phyloP scores from a whole-genome alignment of 805 yeast species.

The Metschnikowia matae region DNA sequence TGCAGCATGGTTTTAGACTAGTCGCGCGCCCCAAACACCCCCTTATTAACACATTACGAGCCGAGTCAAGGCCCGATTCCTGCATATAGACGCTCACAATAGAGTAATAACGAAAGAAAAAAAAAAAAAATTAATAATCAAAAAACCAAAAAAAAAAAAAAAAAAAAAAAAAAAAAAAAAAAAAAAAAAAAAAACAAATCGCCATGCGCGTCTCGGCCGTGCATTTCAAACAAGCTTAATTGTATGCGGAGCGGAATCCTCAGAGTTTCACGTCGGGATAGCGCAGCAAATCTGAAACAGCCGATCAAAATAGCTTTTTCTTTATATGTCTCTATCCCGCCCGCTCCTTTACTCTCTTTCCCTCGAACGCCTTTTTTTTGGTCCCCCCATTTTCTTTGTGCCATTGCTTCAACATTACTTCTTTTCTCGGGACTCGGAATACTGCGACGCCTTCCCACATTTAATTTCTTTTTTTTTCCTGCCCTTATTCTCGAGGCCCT shows the following conservation, averaged over 20 bases:
- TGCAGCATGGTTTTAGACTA: too few relatives aligned
- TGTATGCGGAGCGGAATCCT: constrained; percentile 4
- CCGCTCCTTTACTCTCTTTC: background rate
- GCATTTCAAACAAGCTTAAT: constrained; percentile 1
- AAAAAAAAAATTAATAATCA: background rate
- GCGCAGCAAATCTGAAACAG: constrained; percentile 3
- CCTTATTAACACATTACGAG: too few relatives aligned
- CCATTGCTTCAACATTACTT: background rate
- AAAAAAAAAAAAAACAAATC: background rate
- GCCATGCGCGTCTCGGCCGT: constrained; percentile 5
- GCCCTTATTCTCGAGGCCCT: background rate
- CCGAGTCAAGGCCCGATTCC: background rate
- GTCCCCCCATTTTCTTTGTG: background rate
- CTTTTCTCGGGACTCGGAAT: background rate
- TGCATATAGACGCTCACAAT: background rate
- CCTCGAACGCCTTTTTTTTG: background rate
- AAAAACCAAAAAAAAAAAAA: background rate
- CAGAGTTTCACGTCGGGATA: background rate
- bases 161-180: background rate
- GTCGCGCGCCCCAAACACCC: background rate
- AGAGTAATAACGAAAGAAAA: too few relatives aligned
- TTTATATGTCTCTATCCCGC: background rate
- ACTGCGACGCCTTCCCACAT: background rate
- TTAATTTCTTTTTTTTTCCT: background rate
- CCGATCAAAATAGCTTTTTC: background rate